Conservation (phyloP, 192 early-diverging fungal genomes). For the Bifiguratus adelaidae region DNA sequence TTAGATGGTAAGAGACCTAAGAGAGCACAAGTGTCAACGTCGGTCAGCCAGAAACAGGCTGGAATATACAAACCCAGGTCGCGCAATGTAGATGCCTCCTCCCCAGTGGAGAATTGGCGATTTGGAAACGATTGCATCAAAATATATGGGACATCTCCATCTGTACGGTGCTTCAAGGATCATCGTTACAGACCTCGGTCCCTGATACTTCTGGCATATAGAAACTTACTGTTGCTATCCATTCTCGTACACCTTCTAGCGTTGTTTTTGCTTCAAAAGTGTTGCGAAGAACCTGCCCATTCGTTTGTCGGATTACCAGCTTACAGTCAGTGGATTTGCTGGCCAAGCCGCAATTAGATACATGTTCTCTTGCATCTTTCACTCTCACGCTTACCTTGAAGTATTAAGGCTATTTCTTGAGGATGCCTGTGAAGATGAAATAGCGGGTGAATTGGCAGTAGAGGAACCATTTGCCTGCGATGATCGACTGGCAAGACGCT, state of each 20-base stretch:
- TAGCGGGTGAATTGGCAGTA: neutral
- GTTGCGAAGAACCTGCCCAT: slow-evolving; percentile 9
- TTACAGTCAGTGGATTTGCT: neutral
- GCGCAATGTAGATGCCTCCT: slow-evolving; percentile 5
- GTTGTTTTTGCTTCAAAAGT: slow-evolving; percentile 12
- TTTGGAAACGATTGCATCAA: slow-evolving; percentile 17
- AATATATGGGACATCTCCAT: slow-evolving; percentile 15
- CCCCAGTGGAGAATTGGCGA: slow-evolving; percentile 13
- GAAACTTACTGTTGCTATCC: slow-evolving; percentile 13
- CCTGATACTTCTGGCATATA: neutral
- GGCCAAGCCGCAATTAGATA: neutral
- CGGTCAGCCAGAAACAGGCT: too few relatives aligned
- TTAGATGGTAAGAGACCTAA: slow-evolving; percentile 11
- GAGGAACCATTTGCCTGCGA: neutral
- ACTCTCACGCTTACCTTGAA: neutral
- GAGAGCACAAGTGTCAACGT: too few relatives aligned
- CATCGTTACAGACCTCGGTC: neutral
- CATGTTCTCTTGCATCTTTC: neutral
- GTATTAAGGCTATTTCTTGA: too few relatives aligned
- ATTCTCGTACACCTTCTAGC: slow-evolving; percentile 7
- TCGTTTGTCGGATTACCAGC: slow-evolving; percentile 16
- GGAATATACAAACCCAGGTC: slow-evolving; percentile 2
- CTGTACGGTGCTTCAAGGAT: slow-evolving; percentile 16
- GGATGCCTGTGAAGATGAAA: neutral
- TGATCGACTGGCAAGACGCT: neutral